phyloP scores from a whole-genome alignment of 2,329 filamentous ascomycete species.

The Penicillium olsonii region DNA sequence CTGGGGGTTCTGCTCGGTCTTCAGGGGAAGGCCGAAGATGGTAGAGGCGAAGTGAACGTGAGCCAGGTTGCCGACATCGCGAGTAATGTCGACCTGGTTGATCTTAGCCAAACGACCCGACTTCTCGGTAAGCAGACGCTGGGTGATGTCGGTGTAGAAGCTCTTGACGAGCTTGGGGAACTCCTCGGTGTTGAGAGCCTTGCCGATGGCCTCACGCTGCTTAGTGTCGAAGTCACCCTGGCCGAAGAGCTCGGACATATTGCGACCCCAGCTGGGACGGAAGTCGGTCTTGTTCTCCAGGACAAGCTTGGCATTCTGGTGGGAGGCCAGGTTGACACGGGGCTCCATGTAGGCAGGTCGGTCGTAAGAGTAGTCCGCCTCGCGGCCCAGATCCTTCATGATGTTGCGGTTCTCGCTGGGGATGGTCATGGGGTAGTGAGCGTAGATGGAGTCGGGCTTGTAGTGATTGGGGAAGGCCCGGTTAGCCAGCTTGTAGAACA shows the following conservation, averaged over 20 bases:
- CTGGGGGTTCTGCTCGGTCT: conserved; percentile 52
- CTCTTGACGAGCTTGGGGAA: conserved; percentile 65
- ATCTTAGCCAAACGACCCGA: conserved; percentile 63
- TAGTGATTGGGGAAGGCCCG: conserved; percentile 81
- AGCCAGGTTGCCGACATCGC: conserved; percentile 58
- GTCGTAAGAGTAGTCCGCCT: conserved; percentile 68
- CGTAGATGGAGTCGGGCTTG: conserved; percentile 75
- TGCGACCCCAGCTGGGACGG: conserved; percentile 65
- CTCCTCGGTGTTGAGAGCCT: conserved; percentile 61
- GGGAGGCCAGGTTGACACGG: conserved; percentile 60
- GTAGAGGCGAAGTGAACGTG: conserved; percentile 58
- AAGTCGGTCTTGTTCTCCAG: conserved; percentile 64
- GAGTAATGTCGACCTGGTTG: conserved; percentile 69
- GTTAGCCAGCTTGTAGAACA: conserved; percentile 82
- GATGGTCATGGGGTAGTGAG: conserved; percentile 72
- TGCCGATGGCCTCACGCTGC: conserved; percentile 57
- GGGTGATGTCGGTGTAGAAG: conserved; percentile 66
- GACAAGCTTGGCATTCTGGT: conserved; percentile 62
- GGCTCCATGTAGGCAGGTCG: conserved; percentile 57
- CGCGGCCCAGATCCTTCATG: conserved; percentile 66
- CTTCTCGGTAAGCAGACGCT: conserved; percentile 64
- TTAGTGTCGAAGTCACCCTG: conserved; percentile 53
- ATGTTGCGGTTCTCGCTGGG: conserved; percentile 73
- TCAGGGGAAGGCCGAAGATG: conserved; percentile 58
- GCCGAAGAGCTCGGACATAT: conserved; percentile 64